Base-by-base conservation (phyloP, 805 yeast genomes). In the Kuraishia piskuri region DNA sequence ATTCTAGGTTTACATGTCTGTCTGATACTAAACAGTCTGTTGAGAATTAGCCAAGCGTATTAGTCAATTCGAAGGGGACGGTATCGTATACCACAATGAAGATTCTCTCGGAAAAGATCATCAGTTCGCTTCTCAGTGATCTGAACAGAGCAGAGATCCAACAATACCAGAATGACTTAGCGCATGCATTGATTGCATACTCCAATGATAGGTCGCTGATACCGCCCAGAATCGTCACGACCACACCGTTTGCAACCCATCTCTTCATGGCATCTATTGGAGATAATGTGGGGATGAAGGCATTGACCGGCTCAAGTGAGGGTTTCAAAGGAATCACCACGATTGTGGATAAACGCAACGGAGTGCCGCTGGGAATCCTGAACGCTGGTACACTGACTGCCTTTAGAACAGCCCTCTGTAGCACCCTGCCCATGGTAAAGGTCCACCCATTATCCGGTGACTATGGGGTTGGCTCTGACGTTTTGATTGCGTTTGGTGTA, bases 181-280 rank as follows among this genome's bases (percentile, higher is more conserved):
- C 69, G 2, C 21, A 55, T 0, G 76, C 81, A 0, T 67, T 83
- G 52, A 36, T 51, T 4, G 69, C 65, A n/a, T 81, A 75, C 60
- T 61, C 73, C 14, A 31, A 63, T 1, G 74, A 78, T 57, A 79
- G 78, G 2, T 59, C 72, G 1, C 62, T 75, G 21, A 75, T 80
- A 20, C 88, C 88, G 2, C 80, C 76, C 45, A 67, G 88, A 59
- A 78, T 75, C 4, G 82, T 79, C 6, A 62, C 73, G 48, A 59
- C 61, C 25, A 64, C 78, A 58, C 63, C 73, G 48, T 65, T 69
- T 56, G 63, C 78, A 2, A 70, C 77, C 1, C 87, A 83, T 62
- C 60, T 84, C 26, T 82, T 80, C 64, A 84, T 84, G 89, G 86
- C 87, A 2, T 78, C 85, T n/a, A 71, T 78, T 3, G 80, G 81